Percentiles rank a stretch among this genome's conserved stretches.
phyloP scores from a whole-genome alignment of 1,139 yeast species.

The Suzukiozyma palmioleophila region DNA sequence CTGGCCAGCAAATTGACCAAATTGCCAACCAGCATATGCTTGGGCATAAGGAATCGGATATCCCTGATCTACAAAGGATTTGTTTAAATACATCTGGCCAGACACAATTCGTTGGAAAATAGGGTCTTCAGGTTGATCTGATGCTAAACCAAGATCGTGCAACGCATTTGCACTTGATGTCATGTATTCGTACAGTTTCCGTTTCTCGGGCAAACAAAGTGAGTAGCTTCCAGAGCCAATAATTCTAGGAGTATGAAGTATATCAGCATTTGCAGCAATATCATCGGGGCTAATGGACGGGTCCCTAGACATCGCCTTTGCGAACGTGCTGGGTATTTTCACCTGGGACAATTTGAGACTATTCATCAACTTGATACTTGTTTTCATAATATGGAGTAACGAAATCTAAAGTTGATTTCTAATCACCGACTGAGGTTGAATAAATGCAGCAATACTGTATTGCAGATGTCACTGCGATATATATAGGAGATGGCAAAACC shows the following conservation, averaged over 20 bases:
- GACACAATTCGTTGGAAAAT: constrained; percentile 55
- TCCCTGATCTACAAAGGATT: constrained; percentile 26
- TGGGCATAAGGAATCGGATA: constrained; percentile 80
- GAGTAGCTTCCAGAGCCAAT: constrained; percentile 66
- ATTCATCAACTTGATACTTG: background rate
- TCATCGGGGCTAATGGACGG: background rate
- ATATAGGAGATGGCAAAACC: too few species aligned
- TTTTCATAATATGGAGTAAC: background rate
- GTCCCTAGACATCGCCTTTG: background rate
- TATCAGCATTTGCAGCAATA: constrained; percentile 16
- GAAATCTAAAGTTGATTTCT: too few species aligned
- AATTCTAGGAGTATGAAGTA: constrained; percentile 52
- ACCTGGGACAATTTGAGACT: background rate
- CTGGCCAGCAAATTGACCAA: constrained; percentile 96
- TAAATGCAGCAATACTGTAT: too few species aligned
- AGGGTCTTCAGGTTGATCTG: constrained; percentile 30
- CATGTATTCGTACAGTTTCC: constrained; percentile 52
- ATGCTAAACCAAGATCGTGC: constrained; percentile 52
- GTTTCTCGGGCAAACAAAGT: constrained; percentile 60
- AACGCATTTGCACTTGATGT: constrained; percentile 61
- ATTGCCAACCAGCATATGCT: constrained; percentile 95
- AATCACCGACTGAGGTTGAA: too few species aligned
- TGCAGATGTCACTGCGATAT: too few species aligned
- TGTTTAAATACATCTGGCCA: constrained; percentile 46
- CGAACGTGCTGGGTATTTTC: background rate